A percentile compares a stretch with the other conserved stretches of the same genome.
Conservation (phyloP, 768 basidiomycete species). For the Panellus pusillus region DNA sequence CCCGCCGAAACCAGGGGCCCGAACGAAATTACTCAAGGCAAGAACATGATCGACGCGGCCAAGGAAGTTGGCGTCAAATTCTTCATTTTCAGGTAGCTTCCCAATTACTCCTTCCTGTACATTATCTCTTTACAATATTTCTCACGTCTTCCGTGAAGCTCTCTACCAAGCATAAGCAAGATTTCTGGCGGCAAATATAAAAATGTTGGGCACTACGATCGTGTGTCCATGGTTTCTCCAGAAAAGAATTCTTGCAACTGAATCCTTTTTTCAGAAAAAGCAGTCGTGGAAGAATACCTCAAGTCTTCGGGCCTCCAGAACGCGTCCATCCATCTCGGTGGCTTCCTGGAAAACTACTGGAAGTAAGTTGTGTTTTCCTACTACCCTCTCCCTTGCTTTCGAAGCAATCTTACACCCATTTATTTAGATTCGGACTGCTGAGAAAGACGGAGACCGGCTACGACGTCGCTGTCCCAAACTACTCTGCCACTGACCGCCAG, state of each 20-base stretch:
- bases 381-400: too few species aligned
- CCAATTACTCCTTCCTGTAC: too few species aligned
- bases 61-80: too few species aligned
- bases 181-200: slow-evolving; percentile 2
- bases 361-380: not conserved
- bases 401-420: too few species aligned
- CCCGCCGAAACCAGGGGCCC: too few species aligned
- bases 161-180: not conserved
- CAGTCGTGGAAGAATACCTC: not conserved
- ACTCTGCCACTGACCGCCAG: not conserved
- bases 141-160: not conserved
- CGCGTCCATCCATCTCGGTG: not conserved
- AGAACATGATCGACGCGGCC: too few species aligned
- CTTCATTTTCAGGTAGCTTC: too few species aligned
- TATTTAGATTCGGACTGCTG: not conserved
- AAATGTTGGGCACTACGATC: not conserved
- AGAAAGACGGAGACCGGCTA: not conserved
- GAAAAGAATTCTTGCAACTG: not conserved
- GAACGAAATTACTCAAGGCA: too few species aligned
- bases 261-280: not conserved
- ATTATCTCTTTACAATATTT: too few species aligned
- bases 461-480: not conserved
- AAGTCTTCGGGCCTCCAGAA: not conserved
- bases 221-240: not conserved
- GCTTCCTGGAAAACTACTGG: slow-evolving; percentile 2